Evolutionary conservation across 1,139 yeast genomes (phyloP), one percentile per base, ranked within the genome.

Genomic region (Maudiozyma humilis): DNA sequence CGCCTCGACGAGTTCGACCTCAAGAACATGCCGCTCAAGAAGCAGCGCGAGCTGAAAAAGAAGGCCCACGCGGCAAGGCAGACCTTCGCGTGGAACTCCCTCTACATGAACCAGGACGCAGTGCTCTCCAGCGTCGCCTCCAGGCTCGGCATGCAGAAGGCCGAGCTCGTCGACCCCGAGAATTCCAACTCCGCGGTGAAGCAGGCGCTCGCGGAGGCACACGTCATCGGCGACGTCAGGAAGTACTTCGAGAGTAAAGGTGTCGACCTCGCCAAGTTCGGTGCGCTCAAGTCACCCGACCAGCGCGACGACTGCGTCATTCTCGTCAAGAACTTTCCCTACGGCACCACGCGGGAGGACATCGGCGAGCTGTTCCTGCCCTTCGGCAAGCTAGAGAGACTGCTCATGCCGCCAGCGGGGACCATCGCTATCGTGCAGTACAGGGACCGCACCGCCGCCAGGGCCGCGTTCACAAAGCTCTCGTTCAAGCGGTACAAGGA

Each of bases 121-220:
- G 95, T 91, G 14, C 69, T 93, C 65, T 91, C 86, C 42, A 82
- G 94, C 40, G 94, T 89, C 35, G 96, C 98, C 0, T 65, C 77
- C 15, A 82, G 82, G 55, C 67, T 93, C 66, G 97, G 97, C 4
- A 72, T 93, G 42, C 64, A 79, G 27, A 93, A 91, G 61, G 72
- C 93, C 2, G 88, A 87, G 49, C 73, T 91, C 57, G 76, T 91
- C 48, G 93, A 91, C 62, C 94, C 96, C 1, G 83, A 86, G 54
- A 84, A 81, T 53, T 76, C 95, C 4, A 81, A 75, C 51, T 84
- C 95, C 42, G 96, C 95, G 1, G 97, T 91, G n/a, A 87, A 88
- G 59, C 97, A 89, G 64, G 97, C 98, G 0, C 74, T 91, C 51
- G 98, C 99, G 0, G 99, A 91, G 68, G 95, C 97, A 1, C 91